Percentiles rank a stretch among this genome's conserved stretches.
phyloP scores from a whole-genome alignment of 768 basidiomycete genomes.

The Myochromella boudieri region DNA sequence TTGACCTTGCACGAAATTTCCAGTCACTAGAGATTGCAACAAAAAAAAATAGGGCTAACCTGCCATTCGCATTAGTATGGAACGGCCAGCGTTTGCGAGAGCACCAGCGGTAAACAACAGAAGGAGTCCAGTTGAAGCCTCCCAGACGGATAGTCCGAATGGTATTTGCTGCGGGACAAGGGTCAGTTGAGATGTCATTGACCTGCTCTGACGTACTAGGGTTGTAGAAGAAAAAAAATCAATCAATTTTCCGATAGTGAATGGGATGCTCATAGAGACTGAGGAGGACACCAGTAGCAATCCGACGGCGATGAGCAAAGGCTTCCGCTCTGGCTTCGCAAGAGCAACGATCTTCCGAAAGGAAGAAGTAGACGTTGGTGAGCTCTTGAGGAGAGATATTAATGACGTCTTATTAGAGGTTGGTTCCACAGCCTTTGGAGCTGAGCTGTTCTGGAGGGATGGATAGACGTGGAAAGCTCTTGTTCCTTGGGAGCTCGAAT shows the following conservation, averaged over 20 bases:
- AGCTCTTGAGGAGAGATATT: constrained; percentile 30
- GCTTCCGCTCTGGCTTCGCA: constrained; percentile 80
- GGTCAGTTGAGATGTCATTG: background rate
- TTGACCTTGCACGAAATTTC: constrained; percentile 50
- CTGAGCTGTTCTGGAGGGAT: constrained; percentile 4
- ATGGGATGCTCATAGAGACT: constrained; percentile 90
- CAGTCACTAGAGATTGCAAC: background rate
- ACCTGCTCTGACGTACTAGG: constrained; percentile 53
- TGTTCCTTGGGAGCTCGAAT: background rate
- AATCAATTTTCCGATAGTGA: constrained; percentile 91
- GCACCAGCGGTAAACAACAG: constrained; percentile 86
- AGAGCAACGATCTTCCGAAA: constrained; percentile 75
- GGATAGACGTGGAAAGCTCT: constrained; percentile 10
- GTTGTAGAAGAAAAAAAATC: constrained; percentile 82
- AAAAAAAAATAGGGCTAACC: constrained; percentile 41
- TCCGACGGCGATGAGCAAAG: constrained; percentile 73
- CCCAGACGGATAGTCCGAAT: constrained; percentile 73
- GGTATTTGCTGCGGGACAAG: constrained; percentile 61
- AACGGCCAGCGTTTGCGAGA: constrained; percentile 78
- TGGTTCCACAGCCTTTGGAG: constrained; percentile 1
- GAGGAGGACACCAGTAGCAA: constrained; percentile 84
- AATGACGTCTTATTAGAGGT: constrained; percentile 14
- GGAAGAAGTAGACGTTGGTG: constrained; percentile 53
- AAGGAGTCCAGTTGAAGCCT: constrained; percentile 75
- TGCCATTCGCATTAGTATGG: constrained; percentile 83